Percentiles rank a stretch among this genome's conserved stretches.
Evolutionary conservation across 2,329 filamentous ascomycete species (phyloP).

Genomic region (Sclerotinia spermophila): DNA sequence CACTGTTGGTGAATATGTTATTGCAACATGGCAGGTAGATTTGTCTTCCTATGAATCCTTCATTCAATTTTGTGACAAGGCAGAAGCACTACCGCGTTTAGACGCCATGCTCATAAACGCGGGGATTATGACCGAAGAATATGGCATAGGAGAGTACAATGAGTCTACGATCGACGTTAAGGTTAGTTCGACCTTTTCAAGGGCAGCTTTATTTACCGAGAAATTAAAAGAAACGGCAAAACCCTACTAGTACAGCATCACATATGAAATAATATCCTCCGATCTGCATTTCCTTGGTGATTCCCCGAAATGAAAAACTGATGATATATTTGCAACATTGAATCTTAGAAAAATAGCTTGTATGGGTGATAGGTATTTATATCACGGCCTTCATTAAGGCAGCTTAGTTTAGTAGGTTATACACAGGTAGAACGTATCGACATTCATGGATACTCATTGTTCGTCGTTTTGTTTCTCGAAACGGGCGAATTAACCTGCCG

Average conservation of each 20-base stretch:
- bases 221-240: neutral
- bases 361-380: neutral
- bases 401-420: neutral
- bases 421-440: neutral
- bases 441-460: neutral
- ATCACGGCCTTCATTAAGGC: neutral
- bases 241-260: rapidly evolving
- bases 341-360: neutral
- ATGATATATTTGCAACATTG: neutral
- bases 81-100: neutral
- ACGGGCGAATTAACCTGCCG: neutral
- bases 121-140: neutral
- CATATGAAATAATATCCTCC: neutral
- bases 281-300: neutral
- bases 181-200: neutral
- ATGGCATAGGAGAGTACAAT: neutral
- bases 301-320: neutral
- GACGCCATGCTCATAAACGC: neutral
- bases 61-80: slow-evolving; percentile 19
- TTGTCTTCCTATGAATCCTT: slow-evolving; percentile 20
- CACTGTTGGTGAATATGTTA: neutral
- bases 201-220: neutral
- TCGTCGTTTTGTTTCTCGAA: neutral
- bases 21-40: slow-evolving; percentile 26
- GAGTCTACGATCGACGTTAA: neutral